Percentiles rank a stretch among this genome's conserved stretches.
Conservation (phyloP, 2,329 filamentous ascomycete genomes). For the Fusarium acutatum region DNA sequence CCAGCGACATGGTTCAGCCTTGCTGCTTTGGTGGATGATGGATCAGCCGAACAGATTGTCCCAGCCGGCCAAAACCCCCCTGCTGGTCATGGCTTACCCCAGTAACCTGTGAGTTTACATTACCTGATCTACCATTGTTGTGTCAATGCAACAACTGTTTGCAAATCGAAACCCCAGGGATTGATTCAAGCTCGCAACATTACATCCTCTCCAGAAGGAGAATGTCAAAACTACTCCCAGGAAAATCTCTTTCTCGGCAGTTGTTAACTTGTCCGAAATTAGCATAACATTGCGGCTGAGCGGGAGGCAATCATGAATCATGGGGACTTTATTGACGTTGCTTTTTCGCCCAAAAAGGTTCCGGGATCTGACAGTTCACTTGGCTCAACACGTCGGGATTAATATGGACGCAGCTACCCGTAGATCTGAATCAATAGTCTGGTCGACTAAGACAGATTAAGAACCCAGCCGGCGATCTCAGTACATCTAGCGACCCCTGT, state of each 20-base stretch:
- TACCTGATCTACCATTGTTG: too few relatives aligned
- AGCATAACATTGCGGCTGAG: neutral
- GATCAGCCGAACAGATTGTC: neutral
- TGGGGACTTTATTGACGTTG: neutral
- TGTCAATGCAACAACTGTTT: too few relatives aligned
- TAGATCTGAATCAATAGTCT: neutral
- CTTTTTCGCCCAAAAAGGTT: neutral
- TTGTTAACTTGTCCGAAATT: neutral
- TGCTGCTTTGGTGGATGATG: fast-evolving
- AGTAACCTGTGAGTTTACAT: too few relatives aligned
- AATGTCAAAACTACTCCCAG: fast-evolving
- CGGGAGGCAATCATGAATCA: neutral
- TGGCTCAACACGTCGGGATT: neutral
- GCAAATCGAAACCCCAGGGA: too few relatives aligned
- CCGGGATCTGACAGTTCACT: too few relatives aligned
- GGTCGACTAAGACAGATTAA: neutral
- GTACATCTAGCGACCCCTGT: neutral
- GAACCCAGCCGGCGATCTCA: neutral
- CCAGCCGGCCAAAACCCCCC: neutral
- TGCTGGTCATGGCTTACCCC: fast-evolving
- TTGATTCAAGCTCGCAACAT: too few relatives aligned
- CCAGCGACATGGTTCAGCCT: neutral
- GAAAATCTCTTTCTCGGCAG: fast-evolving
- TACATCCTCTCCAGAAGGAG: fast-evolving
- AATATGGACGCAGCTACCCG: neutral